These are phyloP conservation scores for Lasiosphaeria ovina DNA, from an alignment of 495 filamentous ascomycete species.

Conservation along the genomic window DNA sequence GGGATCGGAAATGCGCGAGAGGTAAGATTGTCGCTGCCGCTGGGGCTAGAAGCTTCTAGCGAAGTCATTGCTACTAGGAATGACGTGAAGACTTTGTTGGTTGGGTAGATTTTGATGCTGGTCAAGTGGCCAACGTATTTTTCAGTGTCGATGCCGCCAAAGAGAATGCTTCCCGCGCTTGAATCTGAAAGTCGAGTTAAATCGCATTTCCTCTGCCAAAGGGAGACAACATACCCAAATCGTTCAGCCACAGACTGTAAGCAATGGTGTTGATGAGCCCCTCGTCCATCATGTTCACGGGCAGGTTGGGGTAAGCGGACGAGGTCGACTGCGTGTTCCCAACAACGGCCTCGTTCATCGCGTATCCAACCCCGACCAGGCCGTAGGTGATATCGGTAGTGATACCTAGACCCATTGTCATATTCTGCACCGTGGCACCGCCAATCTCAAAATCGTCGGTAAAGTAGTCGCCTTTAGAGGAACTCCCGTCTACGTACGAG, in stretches of 20 bases:
- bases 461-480: constrained; percentile 75
- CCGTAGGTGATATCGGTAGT: constrained; percentile 69
- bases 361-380: constrained; percentile 86
- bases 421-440: constrained; percentile 57
- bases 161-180: constrained; percentile 56
- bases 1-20: constrained; percentile 55
- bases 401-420: constrained; percentile 85
- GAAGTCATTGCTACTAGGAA: constrained; percentile 76
- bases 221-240: constrained; percentile 48
- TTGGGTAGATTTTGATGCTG: constrained; percentile 60
- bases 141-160: constrained; percentile 86
- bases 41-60: constrained; percentile 42
- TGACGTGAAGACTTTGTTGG: constrained; percentile 48
- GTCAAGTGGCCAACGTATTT: constrained; percentile 77
- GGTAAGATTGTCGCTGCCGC: constrained; percentile 49
- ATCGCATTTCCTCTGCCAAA: neutral
- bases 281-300: constrained; percentile 68
- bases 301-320: constrained; percentile 72
- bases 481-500: constrained; percentile 79
- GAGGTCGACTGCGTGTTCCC: constrained; percentile 31
- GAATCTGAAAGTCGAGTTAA: constrained; percentile 27
- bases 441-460: constrained; percentile 75
- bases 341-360: constrained; percentile 73
- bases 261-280: constrained; percentile 76
- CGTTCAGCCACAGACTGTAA: constrained; percentile 89